These are phyloP conservation scores for Polygonum aviculare DNA, from an alignment of 148 eudicot species.

Conservation along the genomic window DNA sequence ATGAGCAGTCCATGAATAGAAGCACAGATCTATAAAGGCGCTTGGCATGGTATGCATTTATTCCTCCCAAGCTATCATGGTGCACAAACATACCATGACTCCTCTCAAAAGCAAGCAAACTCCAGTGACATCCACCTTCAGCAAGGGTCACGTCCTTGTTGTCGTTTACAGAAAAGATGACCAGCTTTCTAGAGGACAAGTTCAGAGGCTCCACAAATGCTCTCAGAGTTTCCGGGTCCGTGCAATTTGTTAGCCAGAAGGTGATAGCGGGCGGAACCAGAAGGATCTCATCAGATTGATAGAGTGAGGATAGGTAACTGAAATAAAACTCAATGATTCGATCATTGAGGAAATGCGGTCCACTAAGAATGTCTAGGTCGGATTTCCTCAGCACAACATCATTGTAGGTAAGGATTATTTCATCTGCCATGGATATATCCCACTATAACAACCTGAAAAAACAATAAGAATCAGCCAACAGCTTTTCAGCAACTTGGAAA, in stretches of 20 bases:
- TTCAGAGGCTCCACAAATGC: constrained; percentile 58
- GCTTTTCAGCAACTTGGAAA: neutral
- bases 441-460: constrained; percentile 22
- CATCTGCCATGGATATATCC: constrained; percentile 34
- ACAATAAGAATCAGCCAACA: neutral
- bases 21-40: constrained; percentile 37
- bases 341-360: constrained; percentile 67
- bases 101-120: constrained; percentile 61
- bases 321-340: constrained; percentile 82
- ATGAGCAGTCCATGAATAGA: constrained; percentile 23
- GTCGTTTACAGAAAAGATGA: constrained; percentile 69
- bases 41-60: constrained; percentile 33
- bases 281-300: constrained; percentile 48
- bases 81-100: constrained; percentile 51
- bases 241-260: constrained; percentile 77
- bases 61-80: constrained; percentile 57
- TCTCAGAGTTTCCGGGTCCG: constrained; percentile 40
- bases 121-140: constrained; percentile 89
- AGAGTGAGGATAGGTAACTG: constrained; percentile 47
- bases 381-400: constrained; percentile 83
- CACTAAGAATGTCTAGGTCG: constrained; percentile 69
- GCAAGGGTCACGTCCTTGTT: constrained; percentile 46
- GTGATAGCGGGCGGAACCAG: constrained; percentile 74
- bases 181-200: constrained; percentile 34
- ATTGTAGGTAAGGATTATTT: constrained; percentile 67